phyloP scores from a whole-genome alignment of 371 early-diverging fungal species.

The Funneliformis caledonium region DNA sequence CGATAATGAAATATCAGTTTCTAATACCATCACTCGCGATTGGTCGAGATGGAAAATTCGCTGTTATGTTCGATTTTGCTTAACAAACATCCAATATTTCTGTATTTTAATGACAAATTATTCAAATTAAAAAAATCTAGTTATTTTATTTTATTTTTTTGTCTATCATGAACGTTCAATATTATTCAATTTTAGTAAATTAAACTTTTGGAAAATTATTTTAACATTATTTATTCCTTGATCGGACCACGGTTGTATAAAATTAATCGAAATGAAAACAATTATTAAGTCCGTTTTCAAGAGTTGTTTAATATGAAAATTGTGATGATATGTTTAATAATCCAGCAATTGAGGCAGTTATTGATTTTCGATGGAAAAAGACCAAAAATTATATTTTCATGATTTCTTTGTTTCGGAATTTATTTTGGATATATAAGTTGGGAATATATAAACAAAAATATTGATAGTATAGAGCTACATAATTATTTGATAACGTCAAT shows the following conservation, averaged over 20 bases:
- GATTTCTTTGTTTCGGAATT: neutral
- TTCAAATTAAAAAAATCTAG: too few species aligned
- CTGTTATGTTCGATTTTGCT: too few species aligned
- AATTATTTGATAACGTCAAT: neutral
- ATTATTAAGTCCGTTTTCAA: neutral
- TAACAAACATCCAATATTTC: too few species aligned
- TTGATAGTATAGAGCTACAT: neutral
- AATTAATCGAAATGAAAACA: neutral
- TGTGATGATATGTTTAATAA: constrained; percentile 5
- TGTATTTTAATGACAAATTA: too few species aligned
- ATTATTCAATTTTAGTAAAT: too few species aligned
- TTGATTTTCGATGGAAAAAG: neutral
- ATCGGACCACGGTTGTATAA: neutral
- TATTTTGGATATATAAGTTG: neutral
- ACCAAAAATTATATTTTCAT: neutral
- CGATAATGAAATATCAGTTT: too few species aligned
- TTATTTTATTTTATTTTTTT: too few species aligned
- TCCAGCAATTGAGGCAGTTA: constrained; percentile 11
- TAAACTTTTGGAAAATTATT: neutral
- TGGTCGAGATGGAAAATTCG: too few species aligned
- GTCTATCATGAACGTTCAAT: too few species aligned
- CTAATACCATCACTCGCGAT: too few species aligned
- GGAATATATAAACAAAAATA: neutral
- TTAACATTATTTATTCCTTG: neutral
- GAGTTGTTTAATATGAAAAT: neutral